phyloP scores from a whole-genome alignment of 768 basidiomycete genomes.

The Suillus sp. region DNA sequence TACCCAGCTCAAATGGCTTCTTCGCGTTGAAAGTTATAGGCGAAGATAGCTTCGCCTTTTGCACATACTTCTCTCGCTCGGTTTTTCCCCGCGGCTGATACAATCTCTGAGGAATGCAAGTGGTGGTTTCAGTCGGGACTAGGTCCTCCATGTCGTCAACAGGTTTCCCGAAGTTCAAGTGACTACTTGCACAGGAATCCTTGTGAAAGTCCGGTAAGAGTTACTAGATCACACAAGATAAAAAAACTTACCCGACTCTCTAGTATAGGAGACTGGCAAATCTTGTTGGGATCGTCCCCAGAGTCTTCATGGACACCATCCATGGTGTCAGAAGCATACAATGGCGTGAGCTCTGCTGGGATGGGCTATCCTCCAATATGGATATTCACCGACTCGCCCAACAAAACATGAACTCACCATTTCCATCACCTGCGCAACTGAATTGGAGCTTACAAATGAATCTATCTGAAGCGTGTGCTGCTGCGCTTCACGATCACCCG shows the following conservation, averaged over 20 bases:
- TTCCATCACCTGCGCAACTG: background rate
- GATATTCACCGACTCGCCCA: background rate
- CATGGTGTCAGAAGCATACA: background rate
- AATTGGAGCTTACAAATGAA: background rate
- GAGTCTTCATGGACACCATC: background rate
- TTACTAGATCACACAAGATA: background rate
- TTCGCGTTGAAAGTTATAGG: slow-evolving; percentile 64
- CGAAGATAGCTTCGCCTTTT: slow-evolving; percentile 58
- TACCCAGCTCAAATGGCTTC: slow-evolving; percentile 57
- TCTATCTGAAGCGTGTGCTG: background rate
- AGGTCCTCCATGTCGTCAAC: slow-evolving; percentile 19
- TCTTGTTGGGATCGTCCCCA: background rate
- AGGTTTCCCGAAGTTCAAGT: background rate
- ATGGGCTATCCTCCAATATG: background rate
- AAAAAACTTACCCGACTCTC: background rate
- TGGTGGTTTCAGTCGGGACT: slow-evolving; percentile 36
- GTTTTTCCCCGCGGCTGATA: slow-evolving; percentile 73
- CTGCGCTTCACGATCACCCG: background rate
- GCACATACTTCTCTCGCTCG: slow-evolving; percentile 72
- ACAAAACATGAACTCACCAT: background rate
- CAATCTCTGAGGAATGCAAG: slow-evolving; percentile 64
- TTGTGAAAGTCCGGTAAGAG: background rate
- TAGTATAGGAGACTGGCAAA: background rate
- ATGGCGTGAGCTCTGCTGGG: background rate
- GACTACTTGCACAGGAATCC: background rate